phyloP scores from a whole-genome alignment of 2,329 filamentous ascomycete genomes.

The Cylindrodendrum hubeiense region DNA sequence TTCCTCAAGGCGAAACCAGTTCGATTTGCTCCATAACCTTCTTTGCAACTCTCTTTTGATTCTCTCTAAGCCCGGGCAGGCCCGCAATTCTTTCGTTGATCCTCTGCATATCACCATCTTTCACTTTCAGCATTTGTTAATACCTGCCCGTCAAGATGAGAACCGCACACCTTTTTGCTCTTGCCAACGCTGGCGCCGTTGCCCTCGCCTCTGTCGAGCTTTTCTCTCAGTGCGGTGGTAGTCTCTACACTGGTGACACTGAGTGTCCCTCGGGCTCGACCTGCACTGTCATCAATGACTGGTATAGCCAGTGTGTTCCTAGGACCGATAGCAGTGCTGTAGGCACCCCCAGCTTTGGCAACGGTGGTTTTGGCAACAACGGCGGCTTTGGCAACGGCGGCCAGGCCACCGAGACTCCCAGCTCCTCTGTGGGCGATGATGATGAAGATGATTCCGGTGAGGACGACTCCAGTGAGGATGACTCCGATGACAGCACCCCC shows the following conservation, averaged over 20 bases:
- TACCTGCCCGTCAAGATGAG: conserved; percentile 28
- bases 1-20: background rate
- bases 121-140: conserved; percentile 14
- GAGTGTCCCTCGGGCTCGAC: conserved; percentile 32
- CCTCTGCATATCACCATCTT: conserved; percentile 13
- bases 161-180: conserved; percentile 27
- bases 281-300: conserved; percentile 33
- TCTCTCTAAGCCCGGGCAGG: conserved; percentile 28
- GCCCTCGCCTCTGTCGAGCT: conserved; percentile 35
- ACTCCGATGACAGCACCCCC: background rate
- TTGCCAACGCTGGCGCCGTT: conserved; percentile 34
- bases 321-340: background rate
- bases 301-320: conserved; percentile 39
- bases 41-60: conserved; percentile 31
- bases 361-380: background rate
- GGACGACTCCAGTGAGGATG: background rate
- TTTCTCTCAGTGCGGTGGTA: conserved; percentile 34
- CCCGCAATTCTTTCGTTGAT: conserved; percentile 25
- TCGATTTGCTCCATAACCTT: conserved; percentile 2
- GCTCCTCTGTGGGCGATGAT: conserved; percentile 2
- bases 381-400: conserved; percentile 3
- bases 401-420: conserved; percentile 1
- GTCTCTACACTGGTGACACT: conserved; percentile 27
- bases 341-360: conserved; percentile 8
- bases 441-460: conserved; percentile 10